Conservation (phyloP, 176 grass and related monocot genomes). For the Calamus simplicifolius region DNA sequence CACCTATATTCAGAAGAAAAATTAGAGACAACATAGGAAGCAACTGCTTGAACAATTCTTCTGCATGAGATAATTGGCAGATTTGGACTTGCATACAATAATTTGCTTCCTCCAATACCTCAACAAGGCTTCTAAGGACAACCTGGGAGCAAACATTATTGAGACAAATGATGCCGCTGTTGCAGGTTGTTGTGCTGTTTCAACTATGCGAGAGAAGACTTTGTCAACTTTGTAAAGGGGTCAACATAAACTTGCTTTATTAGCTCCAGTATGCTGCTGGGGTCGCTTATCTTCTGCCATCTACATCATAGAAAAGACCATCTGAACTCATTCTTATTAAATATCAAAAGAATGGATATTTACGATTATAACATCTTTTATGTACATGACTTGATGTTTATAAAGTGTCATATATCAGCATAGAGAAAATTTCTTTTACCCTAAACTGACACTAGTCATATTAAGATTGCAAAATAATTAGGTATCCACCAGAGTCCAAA, state of each 20-base stretch:
- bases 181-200: slow-evolving; percentile 84
- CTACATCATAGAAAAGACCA: slow-evolving; percentile 36
- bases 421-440: too few relatives aligned
- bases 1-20: slow-evolving; percentile 36
- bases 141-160: slow-evolving; percentile 86
- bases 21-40: not conserved
- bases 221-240: slow-evolving; percentile 79
- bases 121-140: slow-evolving; percentile 73
- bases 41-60: too few relatives aligned
- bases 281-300: slow-evolving; percentile 92
- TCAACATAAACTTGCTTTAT: slow-evolving; percentile 93
- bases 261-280: slow-evolving; percentile 64
- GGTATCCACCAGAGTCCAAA: too few relatives aligned
- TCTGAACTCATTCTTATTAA: not conserved
- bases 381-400: too few relatives aligned
- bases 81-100: too few relatives aligned
- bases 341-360: slow-evolving; percentile 11
- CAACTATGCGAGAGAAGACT: slow-evolving; percentile 79
- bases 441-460: too few relatives aligned
- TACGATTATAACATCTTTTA: not conserved
- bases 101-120: slow-evolving; percentile 25
- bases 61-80: too few relatives aligned
- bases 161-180: slow-evolving; percentile 89
- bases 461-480: too few relatives aligned
- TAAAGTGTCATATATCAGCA: too few relatives aligned